Evolutionary conservation across 208 protist species (phyloP).

Genomic region (Strigomonas galati): DNA sequence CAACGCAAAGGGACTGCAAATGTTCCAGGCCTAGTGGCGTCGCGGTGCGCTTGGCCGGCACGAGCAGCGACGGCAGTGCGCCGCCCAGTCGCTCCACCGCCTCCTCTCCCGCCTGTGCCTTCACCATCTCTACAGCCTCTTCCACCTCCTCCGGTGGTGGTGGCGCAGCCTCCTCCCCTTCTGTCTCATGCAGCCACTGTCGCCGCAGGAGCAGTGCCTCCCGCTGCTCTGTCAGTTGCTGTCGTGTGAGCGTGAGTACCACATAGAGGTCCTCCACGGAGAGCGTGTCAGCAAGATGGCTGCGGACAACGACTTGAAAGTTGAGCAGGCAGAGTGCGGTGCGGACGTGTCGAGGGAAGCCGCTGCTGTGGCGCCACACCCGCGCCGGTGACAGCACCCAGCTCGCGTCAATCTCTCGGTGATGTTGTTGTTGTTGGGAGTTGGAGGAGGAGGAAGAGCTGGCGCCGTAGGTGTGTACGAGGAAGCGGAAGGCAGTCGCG

Average conservation of each 20-base stretch:
- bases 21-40: conserved; percentile 6
- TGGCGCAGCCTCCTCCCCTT: neutral
- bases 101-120: neutral
- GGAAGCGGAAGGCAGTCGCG: conserved; percentile 19
- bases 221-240: conserved; percentile 14
- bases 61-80: neutral
- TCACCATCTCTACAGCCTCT: conserved; percentile 7
- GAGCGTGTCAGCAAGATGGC: conserved; percentile 32
- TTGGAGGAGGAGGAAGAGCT: neutral
- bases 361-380: conserved; percentile 48
- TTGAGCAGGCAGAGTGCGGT: conserved; percentile 46
- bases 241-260: conserved; percentile 44
- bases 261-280: conserved; percentile 65
- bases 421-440: neutral
- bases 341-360: conserved; percentile 39
- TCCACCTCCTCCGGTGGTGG: neutral
- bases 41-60: conserved; percentile 20
- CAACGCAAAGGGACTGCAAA: conserved; percentile 18
- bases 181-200: neutral
- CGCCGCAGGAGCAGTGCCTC: neutral
- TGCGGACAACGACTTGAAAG: conserved; percentile 49
- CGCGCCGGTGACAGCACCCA: conserved; percentile 58
- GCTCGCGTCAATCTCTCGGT: conserved; percentile 4
- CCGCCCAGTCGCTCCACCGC: conserved; percentile 8
- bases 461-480: conserved; percentile 25